Conservation (phyloP, 2,329 filamentous ascomycete genomes). For the Curvularia verruculosa region DNA sequence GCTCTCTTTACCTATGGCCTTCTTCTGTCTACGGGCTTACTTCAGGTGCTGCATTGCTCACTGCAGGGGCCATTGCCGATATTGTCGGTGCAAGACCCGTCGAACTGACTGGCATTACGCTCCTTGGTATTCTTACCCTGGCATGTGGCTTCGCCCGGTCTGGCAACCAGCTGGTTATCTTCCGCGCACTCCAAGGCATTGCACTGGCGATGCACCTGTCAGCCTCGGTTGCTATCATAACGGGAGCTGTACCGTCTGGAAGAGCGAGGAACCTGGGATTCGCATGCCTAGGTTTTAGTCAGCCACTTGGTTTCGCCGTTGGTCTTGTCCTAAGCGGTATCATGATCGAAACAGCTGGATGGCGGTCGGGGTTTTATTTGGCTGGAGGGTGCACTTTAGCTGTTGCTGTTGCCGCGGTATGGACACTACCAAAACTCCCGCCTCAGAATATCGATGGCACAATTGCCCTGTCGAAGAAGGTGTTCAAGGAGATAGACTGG, state of each 20-base stretch:
- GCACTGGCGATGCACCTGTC: conserved; percentile 57
- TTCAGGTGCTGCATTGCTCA: conserved; percentile 56
- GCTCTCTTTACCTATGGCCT: conserved; percentile 45
- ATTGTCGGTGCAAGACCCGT: conserved; percentile 55
- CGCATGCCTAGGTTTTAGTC: conserved; percentile 53
- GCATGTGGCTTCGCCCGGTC: conserved; percentile 54
- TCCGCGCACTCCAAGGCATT: conserved; percentile 56
- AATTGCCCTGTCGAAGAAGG: conserved; percentile 13
- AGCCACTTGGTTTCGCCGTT: conserved; percentile 58
- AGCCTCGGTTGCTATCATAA: conserved; percentile 56
- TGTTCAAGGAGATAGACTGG: conserved; percentile 38
- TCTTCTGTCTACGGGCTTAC: conserved; percentile 50
- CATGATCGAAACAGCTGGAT: conserved; percentile 55
- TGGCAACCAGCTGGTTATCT: conserved; percentile 52
- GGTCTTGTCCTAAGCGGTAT: conserved; percentile 60
- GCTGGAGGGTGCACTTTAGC: conserved; percentile 39
- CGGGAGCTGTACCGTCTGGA: conserved; percentile 31
- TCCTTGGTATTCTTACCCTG: conserved; percentile 53
- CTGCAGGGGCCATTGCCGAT: conserved; percentile 59
- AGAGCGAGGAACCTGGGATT: conserved; percentile 43
- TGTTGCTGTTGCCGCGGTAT: conserved; percentile 45
- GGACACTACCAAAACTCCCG: conserved; percentile 31
- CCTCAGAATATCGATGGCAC: conserved; percentile 3
- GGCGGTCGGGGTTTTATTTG: conserved; percentile 58
- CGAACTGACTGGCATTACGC: conserved; percentile 52